Evolutionary conservation across 768 basidiomycete species (phyloP), one percentile per base, ranked within the genome.

Genomic region (Calocera cornea): DNA sequence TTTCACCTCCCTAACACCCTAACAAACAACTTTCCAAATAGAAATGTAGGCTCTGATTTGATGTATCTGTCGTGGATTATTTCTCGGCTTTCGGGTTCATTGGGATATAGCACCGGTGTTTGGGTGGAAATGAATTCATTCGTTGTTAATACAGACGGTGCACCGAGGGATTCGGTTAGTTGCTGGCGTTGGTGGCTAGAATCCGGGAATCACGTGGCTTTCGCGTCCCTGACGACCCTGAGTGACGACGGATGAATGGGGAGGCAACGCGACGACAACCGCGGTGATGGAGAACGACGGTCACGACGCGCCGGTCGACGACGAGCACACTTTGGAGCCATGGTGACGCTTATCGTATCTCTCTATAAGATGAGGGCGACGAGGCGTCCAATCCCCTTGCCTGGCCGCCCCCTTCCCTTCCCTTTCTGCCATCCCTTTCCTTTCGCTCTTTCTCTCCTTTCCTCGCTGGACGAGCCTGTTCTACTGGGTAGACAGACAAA

Each of bases 391-490:
- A 31, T 27, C 19, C 54, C 54, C 54, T 60, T 33, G 24, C 54
- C 24, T 22, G 24, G 27, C 5, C 10, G 31, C 54, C 27, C 54
- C 54, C 54, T 33, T 60, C 54, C 31, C 54, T 60, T 60, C 54
- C 2, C 31, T 33, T 33, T 29, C 31, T 29, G 24, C 54, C 31
- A n/a, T 27, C 54, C 54, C 54, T 5, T 27, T 31, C 54, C 54
- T 27, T 22, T 60, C 16, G 10, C 31, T 60, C 24, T 60, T 60
- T 60, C 54, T 12, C 49, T n/a, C n/a, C n/a, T n/a, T n/a, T n/a
- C 31, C 54, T 60, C 54, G 54, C 54, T 60, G 54, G 54, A 60
- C 54, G 54, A 60, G 54, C 24, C 36, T 60, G 24, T 16, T 60
- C 31, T 33, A 60, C 54, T 60, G 54, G 54, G 54, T 60, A 33